Evolutionary conservation across 2,329 filamentous ascomycete species (phyloP).

Genomic region (Teratosphaeria zuluensis): DNA sequence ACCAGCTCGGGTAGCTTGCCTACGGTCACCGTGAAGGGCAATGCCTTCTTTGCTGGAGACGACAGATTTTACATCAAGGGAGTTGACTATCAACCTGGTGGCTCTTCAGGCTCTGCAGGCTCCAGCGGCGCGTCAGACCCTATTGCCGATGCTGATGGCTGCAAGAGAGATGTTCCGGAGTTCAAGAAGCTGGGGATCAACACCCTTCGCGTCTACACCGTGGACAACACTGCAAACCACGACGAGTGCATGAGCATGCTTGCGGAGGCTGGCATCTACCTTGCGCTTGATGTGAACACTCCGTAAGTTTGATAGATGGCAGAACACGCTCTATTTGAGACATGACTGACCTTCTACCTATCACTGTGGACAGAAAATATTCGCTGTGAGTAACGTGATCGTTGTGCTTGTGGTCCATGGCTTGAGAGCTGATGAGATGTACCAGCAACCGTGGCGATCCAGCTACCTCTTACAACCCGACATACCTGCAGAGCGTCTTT

Average conservation of each 20-base stretch:
- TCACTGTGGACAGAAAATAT: too few relatives aligned
- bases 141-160: constrained; percentile 59
- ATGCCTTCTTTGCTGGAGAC: constrained; percentile 55
- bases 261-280: constrained; percentile 79
- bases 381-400: too few relatives aligned
- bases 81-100: constrained; percentile 45
- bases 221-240: constrained; percentile 77
- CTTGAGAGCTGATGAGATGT: constrained; percentile 39
- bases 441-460: constrained; percentile 72
- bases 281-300: constrained; percentile 87
- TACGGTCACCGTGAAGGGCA: constrained; percentile 53
- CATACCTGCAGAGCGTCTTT: constrained; percentile 78
- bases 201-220: constrained; percentile 83
- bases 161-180: constrained; percentile 68
- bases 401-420: too few relatives aligned
- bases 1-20: constrained; percentile 39
- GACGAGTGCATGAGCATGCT: constrained; percentile 76
- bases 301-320: constrained; percentile 38
- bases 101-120: constrained; percentile 26
- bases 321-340: not conserved
- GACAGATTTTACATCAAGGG: constrained; percentile 53
- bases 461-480: constrained; percentile 71
- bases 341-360: not conserved
- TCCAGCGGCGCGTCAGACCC: constrained; percentile 59
- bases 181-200: constrained; percentile 85